Conservation (phyloP, 495 filamentous ascomycete species). For the Penicillium verhagenii region DNA sequence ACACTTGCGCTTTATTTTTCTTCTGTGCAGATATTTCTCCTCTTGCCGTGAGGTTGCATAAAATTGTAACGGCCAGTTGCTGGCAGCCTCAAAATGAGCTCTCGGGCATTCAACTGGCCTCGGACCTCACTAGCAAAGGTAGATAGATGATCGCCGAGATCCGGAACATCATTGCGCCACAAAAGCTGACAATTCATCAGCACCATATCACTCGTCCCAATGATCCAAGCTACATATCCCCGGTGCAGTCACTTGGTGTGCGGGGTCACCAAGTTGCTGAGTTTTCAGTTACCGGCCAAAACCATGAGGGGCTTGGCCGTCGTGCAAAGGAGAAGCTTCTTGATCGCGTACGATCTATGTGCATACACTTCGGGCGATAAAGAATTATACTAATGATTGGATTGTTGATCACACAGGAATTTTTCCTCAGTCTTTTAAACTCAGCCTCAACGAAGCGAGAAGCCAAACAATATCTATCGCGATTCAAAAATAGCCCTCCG, state of each 20-base stretch:
- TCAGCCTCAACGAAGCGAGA: conserved; percentile 88
- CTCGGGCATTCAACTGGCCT: conserved; percentile 34
- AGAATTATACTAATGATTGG: not conserved
- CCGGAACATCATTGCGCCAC: not conserved
- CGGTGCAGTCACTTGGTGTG: conserved; percentile 21
- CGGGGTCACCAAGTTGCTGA: conserved; percentile 33
- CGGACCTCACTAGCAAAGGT: conserved; percentile 36
- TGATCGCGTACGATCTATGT: conserved; percentile 40
- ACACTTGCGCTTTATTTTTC: conserved; percentile 3
- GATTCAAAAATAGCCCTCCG: conserved; percentile 56
- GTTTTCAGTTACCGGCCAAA: conserved; percentile 35
- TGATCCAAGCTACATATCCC: conserved; percentile 12
- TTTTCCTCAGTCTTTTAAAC: conserved; percentile 76
- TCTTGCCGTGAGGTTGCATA: not conserved
- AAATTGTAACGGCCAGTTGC: not conserved
- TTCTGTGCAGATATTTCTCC: not conserved
- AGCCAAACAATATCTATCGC: conserved; percentile 81
- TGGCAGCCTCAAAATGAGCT: conserved; percentile 28
- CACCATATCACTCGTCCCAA: conserved; percentile 21
- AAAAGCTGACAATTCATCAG: conserved; percentile 17
- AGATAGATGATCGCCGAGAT: not conserved
- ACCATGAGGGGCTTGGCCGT: conserved; percentile 38
- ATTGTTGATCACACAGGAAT: conserved; percentile 53
- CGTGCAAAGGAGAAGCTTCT: conserved; percentile 50
- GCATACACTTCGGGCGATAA: not conserved